Conservation (phyloP, 495 filamentous ascomycete species). For the Podospora appendiculata region DNA sequence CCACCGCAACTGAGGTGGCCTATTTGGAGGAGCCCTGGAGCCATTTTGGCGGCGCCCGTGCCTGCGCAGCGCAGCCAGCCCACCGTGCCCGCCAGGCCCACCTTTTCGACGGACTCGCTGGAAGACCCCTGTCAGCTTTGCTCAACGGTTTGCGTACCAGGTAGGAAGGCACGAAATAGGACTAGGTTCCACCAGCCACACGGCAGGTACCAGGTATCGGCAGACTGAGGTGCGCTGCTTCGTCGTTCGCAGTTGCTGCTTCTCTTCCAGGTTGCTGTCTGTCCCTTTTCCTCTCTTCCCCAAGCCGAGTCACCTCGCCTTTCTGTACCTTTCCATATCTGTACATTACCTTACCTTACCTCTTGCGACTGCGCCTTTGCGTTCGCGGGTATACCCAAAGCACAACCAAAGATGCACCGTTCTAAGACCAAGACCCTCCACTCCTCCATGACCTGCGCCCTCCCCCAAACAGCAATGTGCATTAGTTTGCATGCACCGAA, state of each 20-base stretch:
- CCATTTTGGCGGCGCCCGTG: background rate
- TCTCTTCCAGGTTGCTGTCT: background rate
- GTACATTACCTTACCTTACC: background rate
- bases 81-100: too few species aligned
- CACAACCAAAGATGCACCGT: slow-evolving; percentile 6
- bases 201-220: too few species aligned
- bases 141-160: background rate
- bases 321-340: too few species aligned
- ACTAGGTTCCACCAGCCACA: too few species aligned
- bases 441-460: slow-evolving; percentile 17
- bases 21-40: background rate
- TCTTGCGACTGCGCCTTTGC: slow-evolving; percentile 13
- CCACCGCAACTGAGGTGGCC: background rate
- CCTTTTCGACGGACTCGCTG: background rate
- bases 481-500: slow-evolving; percentile 20
- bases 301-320: too few species aligned
- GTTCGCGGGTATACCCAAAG: slow-evolving; percentile 10
- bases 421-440: background rate
- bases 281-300: too few species aligned
- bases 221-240: too few species aligned
- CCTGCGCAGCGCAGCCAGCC: slow-evolving; percentile 2
- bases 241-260: background rate
- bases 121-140: background rate
- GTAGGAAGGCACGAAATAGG: too few species aligned
- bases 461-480: slow-evolving; percentile 15